A percentile compares a stretch with the other conserved stretches of the same genome.
These are phyloP conservation scores for Phytophthora sp. DNA, from an alignment of 352 stramenopile genomes.

Conservation along the genomic window DNA sequence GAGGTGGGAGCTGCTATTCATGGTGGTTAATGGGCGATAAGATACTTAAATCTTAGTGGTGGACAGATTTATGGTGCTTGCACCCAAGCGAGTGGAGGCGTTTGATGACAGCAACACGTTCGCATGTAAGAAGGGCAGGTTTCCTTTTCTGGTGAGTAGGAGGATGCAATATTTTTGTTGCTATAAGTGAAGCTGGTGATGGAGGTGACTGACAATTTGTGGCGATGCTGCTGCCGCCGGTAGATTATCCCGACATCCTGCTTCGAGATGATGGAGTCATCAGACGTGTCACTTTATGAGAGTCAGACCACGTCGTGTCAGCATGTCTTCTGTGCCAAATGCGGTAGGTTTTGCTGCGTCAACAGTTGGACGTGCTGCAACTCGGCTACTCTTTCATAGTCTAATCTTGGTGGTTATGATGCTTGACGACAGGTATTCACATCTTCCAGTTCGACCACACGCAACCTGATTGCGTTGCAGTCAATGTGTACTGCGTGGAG, in stretches of 20 bases:
- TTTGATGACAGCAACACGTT: constrained; percentile 87
- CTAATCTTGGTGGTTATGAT: constrained; percentile 1
- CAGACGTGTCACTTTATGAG: constrained; percentile 75
- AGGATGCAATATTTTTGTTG: too few relatives aligned
- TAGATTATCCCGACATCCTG: constrained; percentile 77
- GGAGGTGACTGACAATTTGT: constrained; percentile 1
- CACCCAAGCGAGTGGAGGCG: constrained; percentile 75
- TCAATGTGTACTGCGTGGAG: constrained; percentile 86
- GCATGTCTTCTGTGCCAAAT: constrained; percentile 84
- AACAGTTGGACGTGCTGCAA: constrained; percentile 9
- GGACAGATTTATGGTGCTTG: constrained; percentile 73
- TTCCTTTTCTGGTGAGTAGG: constrained; percentile 70
- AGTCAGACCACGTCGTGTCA: constrained; percentile 69
- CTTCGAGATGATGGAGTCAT: constrained; percentile 80
- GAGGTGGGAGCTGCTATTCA: constrained; percentile 33
- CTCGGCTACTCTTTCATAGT: constrained; percentile 17
- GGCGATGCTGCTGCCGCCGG: constrained; percentile 1
- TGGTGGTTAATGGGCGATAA: constrained; percentile 1
- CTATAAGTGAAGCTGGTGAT: not conserved
- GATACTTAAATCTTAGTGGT: constrained; percentile 17
- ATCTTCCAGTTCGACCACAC: constrained; percentile 87
- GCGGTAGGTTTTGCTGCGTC: constrained; percentile 47
- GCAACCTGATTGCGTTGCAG: constrained; percentile 68
- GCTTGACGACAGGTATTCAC: constrained; percentile 58
- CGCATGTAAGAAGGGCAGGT: constrained; percentile 83